Evolutionary conservation across 257 asterid species (phyloP).

Genomic region (Thymus quinquecostatus): DNA sequence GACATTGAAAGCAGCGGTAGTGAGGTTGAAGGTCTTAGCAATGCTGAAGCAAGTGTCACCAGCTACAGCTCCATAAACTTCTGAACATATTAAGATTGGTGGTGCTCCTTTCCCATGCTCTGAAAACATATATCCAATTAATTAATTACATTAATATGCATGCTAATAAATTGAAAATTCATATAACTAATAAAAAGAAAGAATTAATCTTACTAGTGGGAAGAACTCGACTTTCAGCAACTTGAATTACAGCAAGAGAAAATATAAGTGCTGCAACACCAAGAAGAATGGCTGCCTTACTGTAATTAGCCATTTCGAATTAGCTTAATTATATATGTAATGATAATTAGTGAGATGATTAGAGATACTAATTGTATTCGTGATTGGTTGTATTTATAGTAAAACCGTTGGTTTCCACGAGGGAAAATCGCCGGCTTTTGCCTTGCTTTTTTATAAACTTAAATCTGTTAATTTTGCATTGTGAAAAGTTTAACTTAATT

Average conservation of each 20-base stretch:
- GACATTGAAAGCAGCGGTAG: not conserved
- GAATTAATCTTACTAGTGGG: constrained; percentile 13
- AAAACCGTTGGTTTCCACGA: constrained; percentile 18
- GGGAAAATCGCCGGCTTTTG: constrained; percentile 19
- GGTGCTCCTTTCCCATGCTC: not conserved
- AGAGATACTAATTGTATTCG: not conserved
- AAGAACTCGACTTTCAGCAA: constrained; percentile 32
- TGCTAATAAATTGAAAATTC: not conserved
- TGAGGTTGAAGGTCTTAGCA: constrained; percentile 18
- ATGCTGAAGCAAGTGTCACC: constrained; percentile 30
- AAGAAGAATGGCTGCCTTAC: not conserved
- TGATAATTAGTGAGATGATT: not conserved
- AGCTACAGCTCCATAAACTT: constrained; percentile 13
- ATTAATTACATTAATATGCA: not conserved
- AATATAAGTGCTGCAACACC: constrained; percentile 10
- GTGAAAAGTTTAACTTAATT: not conserved
- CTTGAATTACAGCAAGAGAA: constrained; percentile 14
- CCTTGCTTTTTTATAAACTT: not conserved
- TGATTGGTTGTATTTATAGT: constrained; percentile 2
- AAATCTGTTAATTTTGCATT: constrained; percentile 6
- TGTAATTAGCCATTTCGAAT: constrained; percentile 24
- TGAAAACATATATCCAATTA: not conserved
- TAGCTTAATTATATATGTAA: too few species aligned
- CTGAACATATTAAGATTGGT: not conserved
- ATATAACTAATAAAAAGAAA: not conserved